Conservation (phyloP, 2,329 filamentous ascomycete genomes). For the Blastomyces parvus region DNA sequence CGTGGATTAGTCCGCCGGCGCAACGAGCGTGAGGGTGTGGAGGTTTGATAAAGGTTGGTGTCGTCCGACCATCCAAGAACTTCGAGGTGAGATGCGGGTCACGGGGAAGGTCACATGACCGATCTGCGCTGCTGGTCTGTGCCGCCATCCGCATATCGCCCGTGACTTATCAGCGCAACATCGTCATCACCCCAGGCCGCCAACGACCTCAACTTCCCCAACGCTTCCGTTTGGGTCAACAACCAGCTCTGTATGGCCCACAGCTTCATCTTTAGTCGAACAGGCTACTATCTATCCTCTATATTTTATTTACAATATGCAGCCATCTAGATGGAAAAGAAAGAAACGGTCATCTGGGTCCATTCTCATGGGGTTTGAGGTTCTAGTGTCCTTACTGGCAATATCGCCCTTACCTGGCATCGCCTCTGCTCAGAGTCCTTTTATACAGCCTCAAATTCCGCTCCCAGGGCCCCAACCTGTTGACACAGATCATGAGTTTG, state of each 20-base stretch:
- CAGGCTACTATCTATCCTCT: not conserved
- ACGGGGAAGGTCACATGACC: constrained; percentile 2
- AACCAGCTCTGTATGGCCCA: not conserved
- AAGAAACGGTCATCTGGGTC: constrained; percentile 2
- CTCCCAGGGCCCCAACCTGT: constrained; percentile 18
- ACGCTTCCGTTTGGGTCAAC: not conserved
- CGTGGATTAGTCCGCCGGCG: not conserved
- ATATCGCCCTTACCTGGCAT: constrained; percentile 16
- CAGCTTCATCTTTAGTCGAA: not conserved
- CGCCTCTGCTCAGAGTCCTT: constrained; percentile 21
- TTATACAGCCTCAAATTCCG: constrained; percentile 29
- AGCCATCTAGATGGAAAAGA: constrained; percentile 7
- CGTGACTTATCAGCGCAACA: not conserved
- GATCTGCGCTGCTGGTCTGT: not conserved
- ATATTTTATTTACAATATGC: constrained; percentile 2
- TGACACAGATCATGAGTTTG: constrained; percentile 29
- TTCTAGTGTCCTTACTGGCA: not conserved
- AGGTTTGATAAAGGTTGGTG: not conserved
- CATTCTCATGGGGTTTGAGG: not conserved
- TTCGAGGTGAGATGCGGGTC: not conserved
- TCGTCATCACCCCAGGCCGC: not conserved
- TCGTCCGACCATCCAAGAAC: not conserved
- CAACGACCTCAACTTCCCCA: not conserved
- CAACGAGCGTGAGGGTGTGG: not conserved
- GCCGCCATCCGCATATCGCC: not conserved